Evolutionary conservation across 495 filamentous ascomycete genomes (phyloP), one percentile per base, ranked within the genome.

Genomic region (Hypoxylon subgilvum): DNA sequence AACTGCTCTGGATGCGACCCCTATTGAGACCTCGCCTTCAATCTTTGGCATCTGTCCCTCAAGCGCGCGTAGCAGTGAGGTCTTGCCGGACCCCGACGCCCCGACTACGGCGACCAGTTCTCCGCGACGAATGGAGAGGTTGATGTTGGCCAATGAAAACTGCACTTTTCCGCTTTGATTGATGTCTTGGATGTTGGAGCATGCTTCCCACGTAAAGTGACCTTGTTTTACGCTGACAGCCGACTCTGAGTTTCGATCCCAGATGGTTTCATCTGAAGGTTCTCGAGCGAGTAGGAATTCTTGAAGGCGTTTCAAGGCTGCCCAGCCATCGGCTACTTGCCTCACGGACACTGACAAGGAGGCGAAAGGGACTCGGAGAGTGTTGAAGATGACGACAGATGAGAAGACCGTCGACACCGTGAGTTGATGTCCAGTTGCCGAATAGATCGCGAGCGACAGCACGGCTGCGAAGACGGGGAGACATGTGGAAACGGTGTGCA

Each of bases 381-480:
- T 82, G 60, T 92, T 92, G 76, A 92, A 92, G 16, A 92, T 64
- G 0, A 88, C 89, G 18, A 91, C 72, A 0, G 89, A 90, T 0
- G 89, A 90, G 73, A 92, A 92, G 21, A 91, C 79, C 0, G 77
- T 76, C 0, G 88, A 86, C 1, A 88, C 81, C 25, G 82, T 69
- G 4, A 90, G 74, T 6, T 36, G 58, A 50, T 90, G 82, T 4
- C 80, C 74, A 0, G 87, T 81, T 10, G 89, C 73, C 1, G 85
- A 81, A 60, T 86, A 91, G 4, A 87, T 89, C 68, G 91, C 86
- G 69, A 92, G 92, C 6, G 88, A 77, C 17, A 92, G 63, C 87
- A 92, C 91, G 1, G 88, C 87, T 1, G 88, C 87, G 59, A 91
- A 90, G 18, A 86, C 80, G 1, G 89, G 88, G 58, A 91, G 72